Evolutionary conservation across 768 basidiomycete species (phyloP).

Genomic region (Leccinum arenicola): DNA sequence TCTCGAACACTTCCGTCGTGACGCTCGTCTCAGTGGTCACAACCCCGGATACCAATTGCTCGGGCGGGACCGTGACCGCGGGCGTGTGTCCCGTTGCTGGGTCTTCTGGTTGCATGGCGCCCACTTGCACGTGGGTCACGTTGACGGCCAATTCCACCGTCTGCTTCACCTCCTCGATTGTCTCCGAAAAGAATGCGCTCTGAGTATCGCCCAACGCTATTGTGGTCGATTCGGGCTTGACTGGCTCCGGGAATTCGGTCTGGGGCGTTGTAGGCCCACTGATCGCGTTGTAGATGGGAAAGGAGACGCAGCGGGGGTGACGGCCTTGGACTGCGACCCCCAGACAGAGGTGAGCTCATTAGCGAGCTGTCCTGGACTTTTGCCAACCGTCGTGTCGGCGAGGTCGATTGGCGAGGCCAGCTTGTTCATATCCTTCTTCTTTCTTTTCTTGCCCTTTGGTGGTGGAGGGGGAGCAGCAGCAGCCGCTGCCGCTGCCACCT

Average conservation of each 20-base stretch:
- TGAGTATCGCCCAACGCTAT: constrained; percentile 15
- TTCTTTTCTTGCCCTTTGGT: constrained; percentile 15
- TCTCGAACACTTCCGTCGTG: no score
- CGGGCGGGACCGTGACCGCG: no score
- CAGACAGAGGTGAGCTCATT: constrained; percentile 48
- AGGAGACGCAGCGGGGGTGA: constrained; percentile 31
- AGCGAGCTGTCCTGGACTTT: constrained; percentile 38
- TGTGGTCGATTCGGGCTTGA: constrained; percentile 3
- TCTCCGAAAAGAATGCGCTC: neutral
- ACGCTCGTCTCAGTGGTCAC: no score
- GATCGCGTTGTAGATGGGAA: constrained; percentile 23
- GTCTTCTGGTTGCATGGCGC: no score
- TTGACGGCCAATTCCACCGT: no score
- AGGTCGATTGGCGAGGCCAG: constrained; percentile 33
- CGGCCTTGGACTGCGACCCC: constrained; percentile 37
- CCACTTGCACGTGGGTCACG: neutral
- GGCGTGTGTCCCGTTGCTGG: no score
- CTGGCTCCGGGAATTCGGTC: constrained; percentile 10
- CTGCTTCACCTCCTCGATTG: no score
- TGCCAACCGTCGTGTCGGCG: constrained; percentile 37
- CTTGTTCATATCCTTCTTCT: constrained; percentile 25
- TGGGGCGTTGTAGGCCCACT: constrained; percentile 20
- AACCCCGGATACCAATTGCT: no score
- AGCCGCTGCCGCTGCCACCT: constrained; percentile 1
- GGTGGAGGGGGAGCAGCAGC: neutral